Base-by-base conservation (phyloP, 495 filamentous ascomycete genomes). In the Trichoderma asperelloides region DNA sequence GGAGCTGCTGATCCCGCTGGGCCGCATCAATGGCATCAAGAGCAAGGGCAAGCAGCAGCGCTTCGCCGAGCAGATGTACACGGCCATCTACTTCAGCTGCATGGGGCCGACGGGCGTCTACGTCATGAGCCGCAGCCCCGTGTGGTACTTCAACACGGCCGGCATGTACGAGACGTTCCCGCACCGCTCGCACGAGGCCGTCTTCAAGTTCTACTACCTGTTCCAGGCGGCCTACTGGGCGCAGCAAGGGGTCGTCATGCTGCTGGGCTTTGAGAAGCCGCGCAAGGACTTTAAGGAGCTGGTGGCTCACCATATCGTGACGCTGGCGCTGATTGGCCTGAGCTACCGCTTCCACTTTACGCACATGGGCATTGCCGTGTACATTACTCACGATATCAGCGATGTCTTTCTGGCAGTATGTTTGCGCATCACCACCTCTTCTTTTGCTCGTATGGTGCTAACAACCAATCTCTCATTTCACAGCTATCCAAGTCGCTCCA, bases 1-100 rank as follows among this genome's bases (percentile, higher is more conserved):
- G 80, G 90, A 91, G 70, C 67, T 96, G 62, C 85, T 98, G 66
- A 89, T 90, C 8, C 95, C 92, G 0, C 77, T 92, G 70, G 93
- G 93, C 5, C 78, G 86, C 30, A 81, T 80, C 68, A 86, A 78
- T 64, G 91, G 92, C 8, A 86, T 98, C 70, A 60, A 60, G 55
- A 84, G 79, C 60, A 85, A 88, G 30, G 86, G 85, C 60, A 98
- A 97, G 80, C 91, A 93, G 65, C 84, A 89, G 13, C 88, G 95
- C n/a, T 98, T 96, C 82, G 96, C 97, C 91, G 95, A 98, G 78
- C 95, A 98, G 77, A 85, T 90, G 70, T 98, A 98, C 80, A 97
- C 94, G 3, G 95, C 93, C 23, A 82, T 97, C 45, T 98, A 98
- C 81, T 97, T 97, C 72, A 86, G 78, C 16, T 72, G 97, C 66